Evolutionary conservation across 75 land plant species (phyloP), one percentile per base, ranked within the genome.

Genomic region (Adiantum capillusveneris): DNA sequence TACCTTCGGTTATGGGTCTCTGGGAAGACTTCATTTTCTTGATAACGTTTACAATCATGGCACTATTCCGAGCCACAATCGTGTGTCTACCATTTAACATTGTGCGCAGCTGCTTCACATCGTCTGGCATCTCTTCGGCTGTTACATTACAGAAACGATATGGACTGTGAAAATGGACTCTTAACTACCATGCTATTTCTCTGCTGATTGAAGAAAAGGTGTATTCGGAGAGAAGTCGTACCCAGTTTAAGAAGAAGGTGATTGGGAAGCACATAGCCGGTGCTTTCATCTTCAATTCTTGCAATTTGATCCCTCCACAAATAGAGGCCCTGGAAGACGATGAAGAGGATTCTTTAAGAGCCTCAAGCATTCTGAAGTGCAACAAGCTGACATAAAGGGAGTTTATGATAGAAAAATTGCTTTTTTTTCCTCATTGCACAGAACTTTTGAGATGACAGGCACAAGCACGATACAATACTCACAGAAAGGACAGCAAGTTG

Each of bases 241-340:
- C 93, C 97, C 31, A 92, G 87, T 59, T 81, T 81, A 46, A 85
- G 64, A 16, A 92, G 75, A 43, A 77, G 66, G 74, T 74, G 86
- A 72, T 92, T 92, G 56, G 98, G 98, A 51, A 92, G 67, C 52
- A 92, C 66, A 53, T 83, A 92, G 22, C 98, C 98, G 66, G 98
- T 92, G 46, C 98, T 88, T 60, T 92, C 98, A 80, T 92, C 98
- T 71, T 85, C 84, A 9, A 55, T 62, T 29, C 98, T 86, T 17
- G 86, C 94, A 56, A 88, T 55, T 43, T 45, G 49, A 76, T 92
- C 98, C 66, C 98, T 83, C 98, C 98, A 92, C 44, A 71, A 71
- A 79, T 70, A 88, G 17, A 92, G 71, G 2, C 75, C 87, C 98
- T 92, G 69, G 3, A 34, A 9, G 37, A 34, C 7, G 9, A n/a